Evolutionary conservation across 1,139 yeast species (phyloP).

Genomic region (Scheffersomyces quercinus): DNA sequence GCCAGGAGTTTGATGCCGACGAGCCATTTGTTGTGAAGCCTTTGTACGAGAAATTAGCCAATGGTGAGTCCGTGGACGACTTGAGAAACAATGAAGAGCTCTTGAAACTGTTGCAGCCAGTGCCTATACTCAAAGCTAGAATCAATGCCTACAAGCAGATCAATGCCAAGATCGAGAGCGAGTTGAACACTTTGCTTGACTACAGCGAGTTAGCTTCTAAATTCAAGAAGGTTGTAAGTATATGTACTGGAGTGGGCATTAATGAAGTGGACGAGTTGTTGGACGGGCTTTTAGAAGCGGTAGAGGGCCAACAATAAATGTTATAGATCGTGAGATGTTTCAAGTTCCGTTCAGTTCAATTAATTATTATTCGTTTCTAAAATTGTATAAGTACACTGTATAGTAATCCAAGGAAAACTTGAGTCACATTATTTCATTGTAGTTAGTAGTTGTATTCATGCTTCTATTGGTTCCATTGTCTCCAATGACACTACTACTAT

Average conservation of each 20-base stretch:
- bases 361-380: too few relatives aligned
- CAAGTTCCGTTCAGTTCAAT: too few relatives aligned
- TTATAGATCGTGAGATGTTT: too few relatives aligned
- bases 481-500: too few relatives aligned
- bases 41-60: slow-evolving; percentile 50
- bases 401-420: too few relatives aligned
- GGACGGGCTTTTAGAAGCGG: slow-evolving; percentile 86
- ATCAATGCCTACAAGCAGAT: slow-evolving; percentile 66
- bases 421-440: too few relatives aligned
- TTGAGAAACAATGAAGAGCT: slow-evolving; percentile 26
- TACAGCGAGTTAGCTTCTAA: slow-evolving; percentile 73
- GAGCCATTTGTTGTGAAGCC: slow-evolving; percentile 67
- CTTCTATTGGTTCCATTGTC: too few relatives aligned
- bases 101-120: slow-evolving; percentile 53
- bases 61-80: slow-evolving; percentile 32
- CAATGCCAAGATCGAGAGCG: slow-evolving; percentile 43
- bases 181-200: slow-evolving; percentile 46
- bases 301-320: slow-evolving; percentile 56
- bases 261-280: slow-evolving; percentile 78
- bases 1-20: slow-evolving; percentile 43
- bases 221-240: slow-evolving; percentile 84
- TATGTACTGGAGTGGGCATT: slow-evolving; percentile 82
- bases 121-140: slow-evolving; percentile 68
- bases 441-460: too few relatives aligned
- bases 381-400: too few relatives aligned